Percentiles rank a stretch among this genome's conserved stretches.
These are phyloP conservation scores for Apiospora pterosperma DNA, from an alignment of 2,329 filamentous ascomycete genomes.

Conservation along the genomic window DNA sequence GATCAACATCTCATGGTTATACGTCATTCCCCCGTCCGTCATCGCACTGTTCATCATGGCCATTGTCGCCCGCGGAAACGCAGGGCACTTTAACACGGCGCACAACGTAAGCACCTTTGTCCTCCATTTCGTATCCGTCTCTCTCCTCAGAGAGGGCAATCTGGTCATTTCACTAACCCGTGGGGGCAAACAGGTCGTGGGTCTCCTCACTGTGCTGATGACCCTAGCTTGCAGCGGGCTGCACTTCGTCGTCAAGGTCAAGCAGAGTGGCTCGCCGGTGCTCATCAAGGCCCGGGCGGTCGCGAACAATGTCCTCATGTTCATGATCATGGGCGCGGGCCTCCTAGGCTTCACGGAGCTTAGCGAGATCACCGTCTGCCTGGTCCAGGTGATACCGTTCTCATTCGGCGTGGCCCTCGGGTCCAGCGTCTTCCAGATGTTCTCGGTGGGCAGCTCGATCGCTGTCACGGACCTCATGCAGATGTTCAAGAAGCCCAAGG, in stretches of 20 bases:
- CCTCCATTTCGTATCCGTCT: not conserved
- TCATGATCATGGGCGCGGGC: constrained; percentile 17
- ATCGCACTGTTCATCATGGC: constrained; percentile 25
- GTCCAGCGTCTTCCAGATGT: constrained; percentile 18
- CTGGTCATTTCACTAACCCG: not conserved
- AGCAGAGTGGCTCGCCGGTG: constrained; percentile 4
- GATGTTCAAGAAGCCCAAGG: not conserved
- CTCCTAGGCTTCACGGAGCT: constrained; percentile 27
- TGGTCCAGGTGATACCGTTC: constrained; percentile 24
- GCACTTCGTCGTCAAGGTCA: constrained; percentile 20
- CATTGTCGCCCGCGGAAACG: constrained; percentile 16
- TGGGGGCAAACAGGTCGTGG: constrained; percentile 20
- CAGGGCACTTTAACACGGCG: constrained; percentile 23
- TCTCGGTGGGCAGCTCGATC: constrained; percentile 19
- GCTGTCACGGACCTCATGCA: constrained; percentile 16
- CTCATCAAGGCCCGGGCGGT: constrained; percentile 11
- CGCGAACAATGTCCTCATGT: constrained; percentile 24
- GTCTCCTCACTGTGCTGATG: constrained; percentile 22
- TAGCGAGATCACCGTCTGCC: constrained; percentile 22
- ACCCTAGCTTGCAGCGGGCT: constrained; percentile 20
- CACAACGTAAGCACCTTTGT: constrained; percentile 24
- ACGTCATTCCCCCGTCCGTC: constrained; percentile 21
- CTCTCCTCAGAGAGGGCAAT: too few relatives aligned
- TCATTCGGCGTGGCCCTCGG: constrained; percentile 21
- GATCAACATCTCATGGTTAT: constrained; percentile 23